A percentile compares a stretch with the other conserved stretches of the same genome.
phyloP scores from a whole-genome alignment of 176 grass and related monocot genomes.

The Poa annua region DNA sequence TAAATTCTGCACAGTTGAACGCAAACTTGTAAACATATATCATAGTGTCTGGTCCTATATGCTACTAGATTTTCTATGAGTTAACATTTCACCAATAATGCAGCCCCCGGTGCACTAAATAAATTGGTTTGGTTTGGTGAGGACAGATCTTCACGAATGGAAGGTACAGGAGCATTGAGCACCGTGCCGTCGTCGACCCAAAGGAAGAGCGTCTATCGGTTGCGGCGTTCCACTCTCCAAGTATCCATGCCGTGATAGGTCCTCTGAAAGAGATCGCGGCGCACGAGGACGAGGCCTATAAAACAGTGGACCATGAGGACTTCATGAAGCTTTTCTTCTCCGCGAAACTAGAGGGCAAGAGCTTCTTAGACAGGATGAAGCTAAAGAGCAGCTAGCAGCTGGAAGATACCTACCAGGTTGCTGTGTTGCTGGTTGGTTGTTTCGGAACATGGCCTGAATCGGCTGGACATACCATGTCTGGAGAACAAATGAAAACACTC shows the following conservation, averaged over 20 bases:
- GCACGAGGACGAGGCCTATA: conserved; percentile 18
- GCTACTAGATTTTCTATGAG: too few relatives aligned
- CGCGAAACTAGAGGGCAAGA: conserved; percentile 42
- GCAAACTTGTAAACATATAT: too few relatives aligned
- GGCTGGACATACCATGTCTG: not conserved
- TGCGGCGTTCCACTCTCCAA: conserved; percentile 59
- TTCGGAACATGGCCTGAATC: not conserved
- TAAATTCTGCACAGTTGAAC: too few relatives aligned
- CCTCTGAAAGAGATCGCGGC: conserved; percentile 38
- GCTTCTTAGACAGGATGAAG: conserved; percentile 42
- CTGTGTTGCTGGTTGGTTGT: not conserved
- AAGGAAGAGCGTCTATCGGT: conserved; percentile 50
- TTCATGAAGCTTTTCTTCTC: conserved; percentile 49
- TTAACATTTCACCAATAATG: not conserved
- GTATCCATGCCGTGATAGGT: conserved; percentile 36
- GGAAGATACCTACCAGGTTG: not conserved
- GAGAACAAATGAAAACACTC: not conserved
- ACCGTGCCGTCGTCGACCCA: conserved; percentile 44
- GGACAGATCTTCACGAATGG: conserved; percentile 60
- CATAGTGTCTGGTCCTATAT: too few relatives aligned
- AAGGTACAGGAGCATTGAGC: conserved; percentile 57
- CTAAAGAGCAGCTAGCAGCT: not conserved
- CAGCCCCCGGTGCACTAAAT: not conserved
- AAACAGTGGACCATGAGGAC: conserved; percentile 28
- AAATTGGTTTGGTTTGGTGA: not conserved